phyloP scores from a whole-genome alignment of 164 flowering plant species.

The Tetrastigma voinierianum region DNA sequence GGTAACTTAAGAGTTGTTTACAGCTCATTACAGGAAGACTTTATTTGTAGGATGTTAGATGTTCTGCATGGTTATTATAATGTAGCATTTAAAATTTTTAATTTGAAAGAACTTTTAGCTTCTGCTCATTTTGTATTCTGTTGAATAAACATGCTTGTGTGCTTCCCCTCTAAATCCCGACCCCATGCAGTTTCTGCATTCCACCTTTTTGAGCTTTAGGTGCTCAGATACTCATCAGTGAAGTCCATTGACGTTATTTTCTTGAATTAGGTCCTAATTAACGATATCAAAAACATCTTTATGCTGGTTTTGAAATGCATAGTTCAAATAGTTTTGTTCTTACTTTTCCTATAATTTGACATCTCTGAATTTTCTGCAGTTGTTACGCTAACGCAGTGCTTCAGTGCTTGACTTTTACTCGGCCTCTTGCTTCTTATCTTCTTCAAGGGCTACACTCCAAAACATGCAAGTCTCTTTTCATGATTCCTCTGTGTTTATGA shows the following conservation, averaged over 20 bases:
- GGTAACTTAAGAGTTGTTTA: constrained; percentile 21
- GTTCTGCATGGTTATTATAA: too few relatives aligned
- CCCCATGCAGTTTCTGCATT: too few relatives aligned
- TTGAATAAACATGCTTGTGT: too few relatives aligned
- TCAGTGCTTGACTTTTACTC: constrained; percentile 87
- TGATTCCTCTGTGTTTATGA: constrained; percentile 8
- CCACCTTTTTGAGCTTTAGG: too few relatives aligned
- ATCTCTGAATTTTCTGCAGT: constrained; percentile 41
- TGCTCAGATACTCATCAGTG: too few relatives aligned
- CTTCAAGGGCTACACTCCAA: constrained; percentile 68
- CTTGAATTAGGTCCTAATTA: neutral
- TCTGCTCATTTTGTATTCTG: too few relatives aligned
- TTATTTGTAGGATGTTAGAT: too few relatives aligned
- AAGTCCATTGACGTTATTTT: neutral
- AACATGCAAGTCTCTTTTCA: constrained; percentile 50
- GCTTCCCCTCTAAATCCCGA: too few relatives aligned
- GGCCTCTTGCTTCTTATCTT: constrained; percentile 77
- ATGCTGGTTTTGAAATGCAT: neutral
- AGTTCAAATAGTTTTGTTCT: neutral
- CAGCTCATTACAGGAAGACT: too few relatives aligned
- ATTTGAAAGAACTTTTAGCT: too few relatives aligned
- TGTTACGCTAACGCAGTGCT: constrained; percentile 96
- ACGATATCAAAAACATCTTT: neutral
- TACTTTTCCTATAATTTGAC: constrained; percentile 6
- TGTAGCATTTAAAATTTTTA: too few relatives aligned